Evolutionary conservation across 208 protist genomes (phyloP), one percentile per base, ranked within the genome.

Genomic region (Wallacemonas sp.): DNA sequence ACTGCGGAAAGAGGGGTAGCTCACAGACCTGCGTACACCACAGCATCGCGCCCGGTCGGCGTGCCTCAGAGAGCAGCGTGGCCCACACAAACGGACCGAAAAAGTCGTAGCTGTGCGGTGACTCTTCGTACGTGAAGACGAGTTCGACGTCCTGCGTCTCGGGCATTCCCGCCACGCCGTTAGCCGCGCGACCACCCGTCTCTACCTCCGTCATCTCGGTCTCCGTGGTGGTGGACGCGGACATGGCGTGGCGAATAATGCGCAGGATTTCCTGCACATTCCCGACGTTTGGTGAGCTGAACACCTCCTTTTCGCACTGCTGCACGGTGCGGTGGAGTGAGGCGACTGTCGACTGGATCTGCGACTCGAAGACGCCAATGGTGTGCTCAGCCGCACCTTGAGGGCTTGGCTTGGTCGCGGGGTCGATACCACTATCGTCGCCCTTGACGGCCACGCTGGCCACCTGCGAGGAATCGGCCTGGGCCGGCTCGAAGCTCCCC

Each of bases 51-150:
- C 89, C 89, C 0, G 89, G 89, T 10, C 69, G 41, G 0, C 53
- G 71, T 1, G 73, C 83, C 22, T 89, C 81, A 22, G 63, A 72
- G 38, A 95, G 38, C 44, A 92, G 33, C 6, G 78, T 87, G 0
- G 81, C 54, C 86, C 89, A 95, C 50, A 92, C 65, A 72, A 92
- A 95, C 0, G 85, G 85, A 3, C 79, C 89, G 55, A 95, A 95
- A 63, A 95, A 95, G 61, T 82, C 69, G 66, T 95, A 93, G 66
- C 86, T 92, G 48, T 88, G 63, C 27, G 79, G 53, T 26, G 71
- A 86, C 66, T 95, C 89, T 68, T 95, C 84, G 73, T 95, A 95
- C 39, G 79, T 71, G 68, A 84, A 89, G 29, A 76, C 52, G 1
- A 86, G 37, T 19, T 76, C 73, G 19, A 57, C 61, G 44, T 77